Base-by-base conservation (phyloP, 2,329 filamentous ascomycete species). In the Paecilomyces fulvus region DNA sequence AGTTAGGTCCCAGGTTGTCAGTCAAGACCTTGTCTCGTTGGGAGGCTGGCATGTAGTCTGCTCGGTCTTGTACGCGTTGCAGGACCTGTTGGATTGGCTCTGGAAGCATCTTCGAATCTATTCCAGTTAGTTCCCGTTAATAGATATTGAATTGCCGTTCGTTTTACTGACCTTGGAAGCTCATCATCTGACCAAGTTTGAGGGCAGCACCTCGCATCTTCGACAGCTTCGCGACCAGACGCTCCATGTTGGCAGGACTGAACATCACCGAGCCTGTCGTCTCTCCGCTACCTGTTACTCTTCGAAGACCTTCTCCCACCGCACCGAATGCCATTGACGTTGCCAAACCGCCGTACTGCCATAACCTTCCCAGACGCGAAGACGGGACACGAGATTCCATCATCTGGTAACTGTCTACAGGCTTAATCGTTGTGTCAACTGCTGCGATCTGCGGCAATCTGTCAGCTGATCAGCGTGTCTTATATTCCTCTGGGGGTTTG, bases 151-250 rank as follows among this genome's bases (percentile, higher is more conserved):
- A 6, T n/a, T 11, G 17, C 52, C 12, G 25, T 14, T 17, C 5
- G n/a, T 20, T 20, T 30, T 55, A 63, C 65, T 55, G 60, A 80
- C 79, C 80, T 77, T 99, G 94, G 68, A 99, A 94, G 71, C 91
- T 96, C 80, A 99, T 88, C 88, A 97, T 94, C 76, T 99, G 94
- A 0, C 94, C 95, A 25, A 99, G 76, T 76, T 99, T 99, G 48
- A 99, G 79, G n/a, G 94, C 94, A 5, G 94, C 95, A 37, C 94
- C 94, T 66, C 94, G 85, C 94, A 99, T 99, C 21, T 89, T 88
- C 2, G 92, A 97, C 2, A 99, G 81, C 72, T 95, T 96, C 4
- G 90, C 81, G 1, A 99, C 94, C 8, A 99, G 81, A 51, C 95
- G 83, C 70, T 97, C 92, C 83, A 97, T 91, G 67, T 99, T 99